Evolutionary conservation across 2,329 filamentous ascomycete genomes (phyloP), one percentile per base, ranked within the genome.

Genomic region (Epichloe sibirici): DNA sequence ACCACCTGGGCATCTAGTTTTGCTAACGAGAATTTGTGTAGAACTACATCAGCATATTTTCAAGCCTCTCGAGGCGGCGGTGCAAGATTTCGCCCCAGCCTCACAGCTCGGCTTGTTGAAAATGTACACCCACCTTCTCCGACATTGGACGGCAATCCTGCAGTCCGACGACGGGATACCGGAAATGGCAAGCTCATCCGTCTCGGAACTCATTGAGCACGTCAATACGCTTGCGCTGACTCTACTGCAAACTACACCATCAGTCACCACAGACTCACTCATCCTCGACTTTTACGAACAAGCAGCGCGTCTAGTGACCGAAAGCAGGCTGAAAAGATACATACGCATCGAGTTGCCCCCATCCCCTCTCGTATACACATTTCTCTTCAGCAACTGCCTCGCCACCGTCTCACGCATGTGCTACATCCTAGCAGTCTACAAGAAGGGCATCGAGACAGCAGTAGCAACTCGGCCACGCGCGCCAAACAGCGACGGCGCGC

Each of bases 281-380:
- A 72, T 90, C 15, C 74, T 87, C 37, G 81, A 83, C 62, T 90
- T 91, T 67, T 88, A 86, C 65, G 79, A 85, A 56, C 71, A 77
- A 51, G 73, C 81, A 5, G 76, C 80, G 4, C 69, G 72, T 21
- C 67, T 86, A 23, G 75, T 82, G 53, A 74, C 76, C 3, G 70
- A 82, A 44, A 69, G 62, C 69, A 44, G 59, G 2, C 66, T 81
- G 9, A 74, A 78, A 48, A 67, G 70, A 9, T 72, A 74, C 54
- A 74, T 88, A 42, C 79, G 81, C 25, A 81, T 91, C 57, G 76
- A 81, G 52, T 77, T 90, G 21, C 88, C 87, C 0, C 75, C 83
- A 0, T 74, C 82, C 2, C 71, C 78, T 3, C 75, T 88, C 9
- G 74, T 90, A 23, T 93, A 93, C 67, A 76, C 76, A 9, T 72